Conservation (phyloP, 1,139 yeast species). For the Protomyces arabidopsidicola region DNA sequence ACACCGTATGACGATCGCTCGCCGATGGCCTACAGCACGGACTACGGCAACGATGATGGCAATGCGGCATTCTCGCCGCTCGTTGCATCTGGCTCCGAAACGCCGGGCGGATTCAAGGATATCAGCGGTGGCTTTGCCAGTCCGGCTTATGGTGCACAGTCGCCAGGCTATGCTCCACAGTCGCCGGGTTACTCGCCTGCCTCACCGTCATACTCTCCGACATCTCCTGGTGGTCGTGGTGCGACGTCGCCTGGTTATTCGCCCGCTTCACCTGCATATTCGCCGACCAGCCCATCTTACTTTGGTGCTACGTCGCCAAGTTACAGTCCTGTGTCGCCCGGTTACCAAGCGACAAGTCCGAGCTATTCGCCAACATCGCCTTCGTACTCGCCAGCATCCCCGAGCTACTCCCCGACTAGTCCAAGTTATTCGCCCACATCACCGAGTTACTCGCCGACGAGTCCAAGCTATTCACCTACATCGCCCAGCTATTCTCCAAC, state of each 20-base stretch:
- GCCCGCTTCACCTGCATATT: conserved; percentile 71
- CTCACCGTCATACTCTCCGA: conserved; percentile 68
- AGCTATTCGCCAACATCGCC: conserved; percentile 71
- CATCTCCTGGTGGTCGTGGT: conserved; percentile 58
- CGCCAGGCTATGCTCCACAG: conserved; percentile 62
- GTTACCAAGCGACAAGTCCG: conserved; percentile 70
- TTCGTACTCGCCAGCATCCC: conserved; percentile 60
- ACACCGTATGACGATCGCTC: conserved; percentile 87
- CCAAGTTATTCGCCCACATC: conserved; percentile 60
- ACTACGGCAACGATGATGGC: conserved; percentile 75
- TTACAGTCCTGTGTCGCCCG: conserved; percentile 49
- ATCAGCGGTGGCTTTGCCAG: conserved; percentile 58
- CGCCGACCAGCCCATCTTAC: conserved; percentile 69
- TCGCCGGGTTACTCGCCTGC: conserved; percentile 58
- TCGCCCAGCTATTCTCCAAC: conserved; percentile 61
- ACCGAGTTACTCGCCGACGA: conserved; percentile 56
- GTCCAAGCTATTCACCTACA: conserved; percentile 60
- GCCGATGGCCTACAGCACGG: conserved; percentile 66
- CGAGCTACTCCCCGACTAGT: conserved; percentile 53
- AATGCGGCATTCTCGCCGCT: conserved; percentile 72
- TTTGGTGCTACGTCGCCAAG: conserved; percentile 63
- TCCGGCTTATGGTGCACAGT: conserved; percentile 54
- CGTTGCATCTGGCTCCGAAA: conserved; percentile 78
- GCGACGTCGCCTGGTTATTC: conserved; percentile 74
- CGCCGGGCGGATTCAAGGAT: conserved; percentile 86